Base-by-base conservation (phyloP, 345 rosid genomes). In the Euphorbia tirucalli region DNA sequence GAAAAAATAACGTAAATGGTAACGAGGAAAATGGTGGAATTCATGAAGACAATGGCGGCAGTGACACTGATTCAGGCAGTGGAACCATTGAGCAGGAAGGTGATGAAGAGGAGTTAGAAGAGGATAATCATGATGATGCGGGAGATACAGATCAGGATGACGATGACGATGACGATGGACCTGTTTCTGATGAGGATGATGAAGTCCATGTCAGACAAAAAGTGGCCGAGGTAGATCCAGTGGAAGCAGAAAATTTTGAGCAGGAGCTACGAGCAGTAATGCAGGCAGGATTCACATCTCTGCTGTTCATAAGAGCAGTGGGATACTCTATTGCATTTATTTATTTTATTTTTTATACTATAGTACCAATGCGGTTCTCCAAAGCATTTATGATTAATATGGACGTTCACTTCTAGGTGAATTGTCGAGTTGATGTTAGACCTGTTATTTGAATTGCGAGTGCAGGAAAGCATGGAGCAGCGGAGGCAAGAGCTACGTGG, bases 401-500 rank as follows among this genome's bases (percentile, higher is more conserved):
- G 16, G 60, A 60, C 48, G 10, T 37, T 46, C n/a, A 48, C 15
- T 16, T 15, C 13, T 22, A 32, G 22, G 11, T 50, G 39, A 10
- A 44, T 50, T 46, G 16, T 66, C 56, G 32, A 56, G 24, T 16
- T 49, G 58, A 59, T 7, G 14, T 44, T 19, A 65, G 27, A 30
- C 37, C 16, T 7, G 3, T 49, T 24, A 35, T 32, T 59, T 77
- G 35, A 44, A 72, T 66, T 79, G 43, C 68, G 76, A 78, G 48
- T 84, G 80, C 94, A 93, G 96, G 97, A 96, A 78, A 96, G 99
- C 83, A 88, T 93, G 88, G 99, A 96, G 84, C 99, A 96, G 74
- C 89, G 96, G 50, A 90, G 90, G 82, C 86, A 65, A 80, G 99
- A 96, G 70, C 80, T 93, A 60, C 85, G 98, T 30, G 99, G 95